These are phyloP conservation scores for Musa balbisiana DNA, from an alignment of 202 grass and related monocot genomes.

Conservation along the genomic window DNA sequence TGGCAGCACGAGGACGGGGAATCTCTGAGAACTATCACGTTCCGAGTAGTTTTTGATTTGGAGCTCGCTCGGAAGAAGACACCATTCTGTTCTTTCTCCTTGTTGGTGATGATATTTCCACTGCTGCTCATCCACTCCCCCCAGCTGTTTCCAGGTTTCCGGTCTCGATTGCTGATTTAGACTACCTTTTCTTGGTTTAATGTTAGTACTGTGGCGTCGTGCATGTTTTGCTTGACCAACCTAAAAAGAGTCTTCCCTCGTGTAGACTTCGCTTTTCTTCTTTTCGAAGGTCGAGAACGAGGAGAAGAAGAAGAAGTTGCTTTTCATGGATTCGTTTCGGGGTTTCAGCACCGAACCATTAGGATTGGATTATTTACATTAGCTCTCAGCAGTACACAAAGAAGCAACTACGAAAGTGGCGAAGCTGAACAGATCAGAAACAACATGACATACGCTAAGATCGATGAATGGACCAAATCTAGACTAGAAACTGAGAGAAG, in stretches of 20 bases:
- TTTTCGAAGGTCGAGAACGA: not conserved
- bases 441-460: too few relatives aligned
- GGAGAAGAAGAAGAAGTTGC: not conserved
- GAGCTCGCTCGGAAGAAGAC: slow-evolving; percentile 33
- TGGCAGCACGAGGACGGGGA: slow-evolving; percentile 30
- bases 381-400: not conserved
- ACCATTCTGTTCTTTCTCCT: not conserved
- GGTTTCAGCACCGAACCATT: not conserved
- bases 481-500: not conserved
- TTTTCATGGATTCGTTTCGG: not conserved
- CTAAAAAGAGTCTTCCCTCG: not conserved
- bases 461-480: too few relatives aligned
- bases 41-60: slow-evolving; percentile 30
- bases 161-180: not conserved
- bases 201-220: not conserved
- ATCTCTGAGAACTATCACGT: slow-evolving; percentile 87
- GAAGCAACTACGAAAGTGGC: not conserved
- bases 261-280: not conserved
- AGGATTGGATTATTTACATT: slow-evolving; percentile 14
- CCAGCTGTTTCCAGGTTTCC: not conserved
- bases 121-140: not conserved
- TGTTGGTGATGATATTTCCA: too few relatives aligned
- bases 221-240: not conserved
- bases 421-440: not conserved
- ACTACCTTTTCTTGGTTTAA: not conserved